Base-by-base conservation (phyloP, 1,139 yeast species). In the Candida albicans region DNA sequence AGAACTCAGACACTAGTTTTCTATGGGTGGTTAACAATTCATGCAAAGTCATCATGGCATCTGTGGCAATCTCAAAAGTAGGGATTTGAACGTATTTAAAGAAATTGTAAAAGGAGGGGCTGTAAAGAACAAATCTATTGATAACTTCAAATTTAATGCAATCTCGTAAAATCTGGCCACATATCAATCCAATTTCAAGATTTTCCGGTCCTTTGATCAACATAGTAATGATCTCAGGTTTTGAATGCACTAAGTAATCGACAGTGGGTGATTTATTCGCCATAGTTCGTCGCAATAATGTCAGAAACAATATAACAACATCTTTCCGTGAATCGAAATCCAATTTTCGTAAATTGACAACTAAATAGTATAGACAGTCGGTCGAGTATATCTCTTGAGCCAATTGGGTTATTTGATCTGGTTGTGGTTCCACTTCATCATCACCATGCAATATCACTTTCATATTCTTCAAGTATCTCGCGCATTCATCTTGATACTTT, bases 261-360 rank as follows among this genome's bases (percentile, higher is more conserved):
- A 89, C 93, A 0, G 96, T 89, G 25, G 96, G 96, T 22, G 41
- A 39, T 35, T 38, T 38, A 56, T 75, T 79, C 42, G 90, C 93
- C 39, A 82, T 79, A 52, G 86, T 88, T 47, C 96, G 83, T 55
- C 95, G 82, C 49, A 93, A 74, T 41, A 95, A 73, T 3, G 90
- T 82, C 54, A 84, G 80, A 60, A 89, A 90, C 42, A 93, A 64
- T 11, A 80, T 72, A 10, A 82, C 77, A 12, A 89, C 95, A 55
- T 87, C 95, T 58, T 91, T 90, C 46, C 96, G 75, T 34, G 96
- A 81, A 60, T 93, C 98, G 62, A 93, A 91, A 53, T 89, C 97
- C 45, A 93, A 73, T 35, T 75, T 74, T 12, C 70, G 68, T 47
- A 93, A 68, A 54, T 82, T 77, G 31, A 68, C 61, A 14, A 88